A percentile compares a stretch with the other conserved stretches of the same genome.
These are phyloP conservation scores for Diospyros lotus DNA, from an alignment of 148 eudicot species.

Conservation along the genomic window DNA sequence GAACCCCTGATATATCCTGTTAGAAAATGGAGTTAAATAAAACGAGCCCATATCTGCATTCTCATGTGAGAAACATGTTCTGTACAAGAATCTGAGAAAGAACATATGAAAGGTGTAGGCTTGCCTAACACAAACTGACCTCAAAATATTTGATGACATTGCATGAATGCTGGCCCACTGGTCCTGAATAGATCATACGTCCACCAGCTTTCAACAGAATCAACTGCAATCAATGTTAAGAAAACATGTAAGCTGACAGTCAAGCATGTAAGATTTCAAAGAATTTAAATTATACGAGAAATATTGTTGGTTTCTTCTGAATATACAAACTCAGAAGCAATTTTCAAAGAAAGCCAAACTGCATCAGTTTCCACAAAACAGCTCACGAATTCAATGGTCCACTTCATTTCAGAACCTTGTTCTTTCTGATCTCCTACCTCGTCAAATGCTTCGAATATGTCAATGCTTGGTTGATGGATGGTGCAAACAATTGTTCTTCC, in stretches of 20 bases:
- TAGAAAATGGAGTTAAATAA: neutral
- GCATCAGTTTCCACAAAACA: too few species aligned
- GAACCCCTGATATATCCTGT: constrained; percentile 63
- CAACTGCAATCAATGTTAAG: constrained; percentile 39
- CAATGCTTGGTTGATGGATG: constrained; percentile 87
- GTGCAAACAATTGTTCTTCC: constrained; percentile 94
- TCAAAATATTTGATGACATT: constrained; percentile 64
- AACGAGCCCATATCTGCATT: neutral
- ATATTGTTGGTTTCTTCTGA: neutral
- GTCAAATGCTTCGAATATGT: constrained; percentile 87
- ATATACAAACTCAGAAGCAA: too few species aligned
- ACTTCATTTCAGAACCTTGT: too few species aligned
- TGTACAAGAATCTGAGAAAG: neutral
- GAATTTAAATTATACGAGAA: neutral
- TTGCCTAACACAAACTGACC: constrained; percentile 30
- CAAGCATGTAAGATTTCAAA: neutral
- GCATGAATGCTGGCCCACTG: constrained; percentile 59
- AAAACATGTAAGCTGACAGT: neutral
- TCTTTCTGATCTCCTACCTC: constrained; percentile 38
- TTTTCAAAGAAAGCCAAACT: too few species aligned
- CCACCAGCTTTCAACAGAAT: constrained; percentile 68
- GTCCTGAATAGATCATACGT: constrained; percentile 68
- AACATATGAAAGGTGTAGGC: neutral
- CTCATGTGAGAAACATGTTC: neutral
- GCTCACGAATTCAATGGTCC: too few species aligned